Evolutionary conservation across 441 rosid species (phyloP), one percentile per base, ranked within the genome.

Genomic region (Breynia disticha): DNA sequence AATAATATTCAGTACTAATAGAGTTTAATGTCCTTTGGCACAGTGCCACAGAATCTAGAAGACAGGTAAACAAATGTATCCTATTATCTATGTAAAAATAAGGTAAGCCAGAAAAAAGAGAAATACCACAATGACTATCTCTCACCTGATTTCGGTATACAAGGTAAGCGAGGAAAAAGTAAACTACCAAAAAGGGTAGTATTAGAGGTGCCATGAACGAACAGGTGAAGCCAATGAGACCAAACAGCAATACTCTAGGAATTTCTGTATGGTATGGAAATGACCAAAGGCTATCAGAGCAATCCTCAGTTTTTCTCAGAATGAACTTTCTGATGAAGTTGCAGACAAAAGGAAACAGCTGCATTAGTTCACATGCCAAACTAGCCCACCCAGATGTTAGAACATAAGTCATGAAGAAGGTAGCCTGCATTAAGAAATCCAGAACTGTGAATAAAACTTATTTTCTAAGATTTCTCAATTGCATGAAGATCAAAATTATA

Each of bases 371-470:
- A 64, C 71, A 60, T 2, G 97, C 69, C 76, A 93, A 74, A 73
- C 97, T 74, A 48, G 97, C 89, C 98, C 91, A 88, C 20, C 98
- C 98, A 22, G 98, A 93, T 32, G 98, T 77, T 51, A 88, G 72
- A 64, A 88, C 83, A 53, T 93, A 93, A 22, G 98, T 88, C 79
- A 78, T 84, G 82, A 93, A 93, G 79, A 93, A 93, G 66, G 77
- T 74, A 72, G 90, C 91, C 98, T 91, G 89, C 72, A 74, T 48
- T 65, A 55, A 44, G 42, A 48, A 53, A 59, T 52, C 35, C 22
- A 64, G 47, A 52, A 43, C 45, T 15, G n/a, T n/a, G 5, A 16
- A 3, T 41, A 41, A 41, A 41, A 41, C 35, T 3, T 41, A 15
- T 3, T 3, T 41, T 41, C 44, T 9, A 41, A 41, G 44, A 15